These are phyloP conservation scores for Fusarium solani-melongenae DNA, from an alignment of 2,329 filamentous ascomycete species.

Conservation along the genomic window DNA sequence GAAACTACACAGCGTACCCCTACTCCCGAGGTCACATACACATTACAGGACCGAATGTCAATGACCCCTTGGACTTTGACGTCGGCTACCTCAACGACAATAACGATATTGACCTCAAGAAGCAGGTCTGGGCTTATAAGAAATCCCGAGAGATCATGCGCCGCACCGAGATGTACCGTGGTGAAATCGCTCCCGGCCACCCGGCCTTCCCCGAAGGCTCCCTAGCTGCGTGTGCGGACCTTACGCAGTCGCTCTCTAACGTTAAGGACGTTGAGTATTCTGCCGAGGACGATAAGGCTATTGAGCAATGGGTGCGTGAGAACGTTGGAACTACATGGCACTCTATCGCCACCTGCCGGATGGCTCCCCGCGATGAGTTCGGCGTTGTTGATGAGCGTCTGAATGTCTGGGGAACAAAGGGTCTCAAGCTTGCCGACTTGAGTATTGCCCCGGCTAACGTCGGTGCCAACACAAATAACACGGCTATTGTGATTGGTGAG, in stretches of 20 bases:
- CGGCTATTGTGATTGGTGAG: constrained; percentile 62
- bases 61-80: constrained; percentile 65
- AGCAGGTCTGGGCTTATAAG: constrained; percentile 74
- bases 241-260: constrained; percentile 51
- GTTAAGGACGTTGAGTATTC: constrained; percentile 59
- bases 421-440: constrained; percentile 55
- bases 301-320: constrained; percentile 58
- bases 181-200: constrained; percentile 57
- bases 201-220: constrained; percentile 57
- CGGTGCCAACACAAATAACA: constrained; percentile 60
- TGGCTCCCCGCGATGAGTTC: constrained; percentile 53
- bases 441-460: constrained; percentile 54
- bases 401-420: constrained; percentile 55
- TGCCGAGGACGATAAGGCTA: constrained; percentile 60
- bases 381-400: constrained; percentile 53
- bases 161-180: constrained; percentile 64
- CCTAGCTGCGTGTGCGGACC: constrained; percentile 57
- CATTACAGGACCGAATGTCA: constrained; percentile 59
- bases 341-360: constrained; percentile 58
- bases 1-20: constrained; percentile 56
- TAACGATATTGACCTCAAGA: constrained; percentile 69
- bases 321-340: constrained; percentile 59
- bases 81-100: constrained; percentile 66
- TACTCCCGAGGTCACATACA: constrained; percentile 72
- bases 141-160: constrained; percentile 70